These are phyloP conservation scores for Blechomonas ayalai DNA, from an alignment of 208 protist species.

Conservation along the genomic window DNA sequence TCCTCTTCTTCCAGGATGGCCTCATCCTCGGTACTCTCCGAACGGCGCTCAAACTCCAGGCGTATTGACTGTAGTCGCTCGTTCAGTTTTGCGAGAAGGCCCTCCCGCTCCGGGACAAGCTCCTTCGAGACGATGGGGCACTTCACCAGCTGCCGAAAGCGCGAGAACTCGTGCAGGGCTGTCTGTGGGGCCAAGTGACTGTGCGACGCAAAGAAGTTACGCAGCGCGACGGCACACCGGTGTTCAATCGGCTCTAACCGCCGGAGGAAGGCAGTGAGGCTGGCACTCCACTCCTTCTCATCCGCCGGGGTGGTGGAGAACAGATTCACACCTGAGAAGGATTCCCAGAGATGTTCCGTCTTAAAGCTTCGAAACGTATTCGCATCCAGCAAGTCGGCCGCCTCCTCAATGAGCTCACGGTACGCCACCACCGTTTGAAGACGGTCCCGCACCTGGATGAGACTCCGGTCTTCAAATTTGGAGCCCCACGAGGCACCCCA, in stretches of 20 bases:
- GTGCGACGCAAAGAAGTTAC: constrained; percentile 62
- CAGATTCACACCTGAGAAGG: constrained; percentile 60
- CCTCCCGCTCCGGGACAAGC: constrained; percentile 78
- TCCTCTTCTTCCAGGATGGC: constrained; percentile 78
- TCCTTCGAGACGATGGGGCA: constrained; percentile 82
- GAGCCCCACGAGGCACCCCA: constrained; percentile 57
- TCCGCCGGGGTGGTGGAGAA: constrained; percentile 41
- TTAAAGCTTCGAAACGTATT: constrained; percentile 44
- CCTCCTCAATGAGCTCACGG: constrained; percentile 66
- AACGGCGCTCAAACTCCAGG: constrained; percentile 81
- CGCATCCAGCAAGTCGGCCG: constrained; percentile 47
- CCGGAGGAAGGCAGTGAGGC: constrained; percentile 64
- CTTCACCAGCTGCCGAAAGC: constrained; percentile 78
- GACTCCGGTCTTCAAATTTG: constrained; percentile 47
- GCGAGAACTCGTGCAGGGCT: constrained; percentile 76
- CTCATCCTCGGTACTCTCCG: constrained; percentile 69
- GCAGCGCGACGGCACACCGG: constrained; percentile 61
- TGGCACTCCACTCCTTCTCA: constrained; percentile 60
- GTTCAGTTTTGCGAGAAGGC: constrained; percentile 81
- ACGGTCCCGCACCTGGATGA: constrained; percentile 40
- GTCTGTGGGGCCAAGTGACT: constrained; percentile 73
- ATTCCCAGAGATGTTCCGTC: constrained; percentile 70
- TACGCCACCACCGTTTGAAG: constrained; percentile 44
- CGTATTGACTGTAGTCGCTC: constrained; percentile 78
- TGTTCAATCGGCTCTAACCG: constrained; percentile 83